Base-by-base conservation (phyloP, 768 basidiomycete species). In the Mycena albidolilacea region DNA sequence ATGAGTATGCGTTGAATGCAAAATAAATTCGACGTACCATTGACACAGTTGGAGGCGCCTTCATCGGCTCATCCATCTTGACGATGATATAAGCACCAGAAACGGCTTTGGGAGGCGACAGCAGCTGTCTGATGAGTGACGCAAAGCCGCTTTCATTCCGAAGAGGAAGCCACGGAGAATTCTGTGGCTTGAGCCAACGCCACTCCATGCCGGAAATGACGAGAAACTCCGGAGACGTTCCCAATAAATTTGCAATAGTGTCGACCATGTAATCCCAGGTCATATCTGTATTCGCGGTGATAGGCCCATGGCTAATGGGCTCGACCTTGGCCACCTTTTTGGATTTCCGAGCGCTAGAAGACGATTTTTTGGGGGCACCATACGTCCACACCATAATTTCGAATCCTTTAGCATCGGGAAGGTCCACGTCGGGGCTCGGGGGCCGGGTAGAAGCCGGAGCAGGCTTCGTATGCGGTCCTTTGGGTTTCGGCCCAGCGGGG, bases 321-420 rank as follows among this genome's bases (percentile, higher is more conserved):
- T 46, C 44, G 5, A 46, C 44, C 44, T 46, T 46, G 15, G 15
- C 12, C 44, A 12, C 44, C 44, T 17, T 46, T 17, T 46, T 46
- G 44, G 44, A 46, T 23, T 62, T 41, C 43, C 41, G 21, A 62
- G n/a, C 12, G 23, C 30, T 30, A 30, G 30, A 30, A 30, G 30
- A 30, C 7, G 0, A n/a, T 62, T 62, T 12, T 62, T 62, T 23
- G 41, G 60, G n/a, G 12, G 60, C n/a, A 15, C 21, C 37, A 30
- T n/a, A 62, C 1, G 43, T 46, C 60, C 41, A 62, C 6, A 62
- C 43, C 41, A 62, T 14, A 14, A 62, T 62, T 15, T 62, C 41
- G n/a, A 62, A 21, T 12, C 46, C 60, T 19, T 41, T 44, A 8
- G 60, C 41, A n/a, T 62, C 60, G 14, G 43, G 23, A 35, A 62